These are phyloP conservation scores for Russula earlei DNA, from an alignment of 768 basidiomycete genomes.

Conservation along the genomic window DNA sequence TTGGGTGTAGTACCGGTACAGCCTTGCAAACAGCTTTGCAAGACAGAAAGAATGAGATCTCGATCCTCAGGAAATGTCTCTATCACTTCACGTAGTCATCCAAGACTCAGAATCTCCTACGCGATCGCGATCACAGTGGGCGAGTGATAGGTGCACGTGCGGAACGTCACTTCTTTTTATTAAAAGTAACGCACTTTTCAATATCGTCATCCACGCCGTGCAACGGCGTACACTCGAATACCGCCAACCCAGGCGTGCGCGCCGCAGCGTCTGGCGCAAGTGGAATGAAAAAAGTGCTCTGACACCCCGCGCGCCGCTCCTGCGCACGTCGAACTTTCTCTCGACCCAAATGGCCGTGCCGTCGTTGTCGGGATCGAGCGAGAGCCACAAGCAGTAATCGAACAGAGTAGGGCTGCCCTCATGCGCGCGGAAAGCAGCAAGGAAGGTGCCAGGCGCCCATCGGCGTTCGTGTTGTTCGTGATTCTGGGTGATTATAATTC, in stretches of 20 bases:
- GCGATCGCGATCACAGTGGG: too few species aligned
- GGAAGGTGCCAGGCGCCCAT: too few species aligned
- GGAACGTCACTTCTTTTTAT: too few species aligned
- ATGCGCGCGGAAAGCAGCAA: too few species aligned
- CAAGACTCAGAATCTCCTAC: too few species aligned
- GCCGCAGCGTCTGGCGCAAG: slow-evolving; percentile 36
- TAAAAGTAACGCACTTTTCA: too few species aligned
- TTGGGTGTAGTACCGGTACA: neutral
- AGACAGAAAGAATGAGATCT: slow-evolving; percentile 52
- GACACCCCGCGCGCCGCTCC: slow-evolving; percentile 53
- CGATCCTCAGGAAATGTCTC: slow-evolving; percentile 41
- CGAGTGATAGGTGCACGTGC: too few species aligned
- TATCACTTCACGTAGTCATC: too few species aligned
- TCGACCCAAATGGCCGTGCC: slow-evolving; percentile 76
- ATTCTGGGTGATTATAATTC: slow-evolving; percentile 56
- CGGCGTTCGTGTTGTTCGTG: too few species aligned
- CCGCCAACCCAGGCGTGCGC: slow-evolving; percentile 49
- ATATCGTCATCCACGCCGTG: too few species aligned
- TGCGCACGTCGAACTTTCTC: slow-evolving; percentile 61
- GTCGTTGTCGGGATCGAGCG: slow-evolving; percentile 61
- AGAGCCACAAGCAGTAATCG: slow-evolving; percentile 63
- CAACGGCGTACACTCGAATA: slow-evolving; percentile 69
- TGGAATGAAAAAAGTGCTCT: too few species aligned
- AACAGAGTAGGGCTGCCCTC: slow-evolving; percentile 30
- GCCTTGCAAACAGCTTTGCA: slow-evolving; percentile 49